Conservation (phyloP, 164 flowering plant genomes). For the Vitis vinifera region DNA sequence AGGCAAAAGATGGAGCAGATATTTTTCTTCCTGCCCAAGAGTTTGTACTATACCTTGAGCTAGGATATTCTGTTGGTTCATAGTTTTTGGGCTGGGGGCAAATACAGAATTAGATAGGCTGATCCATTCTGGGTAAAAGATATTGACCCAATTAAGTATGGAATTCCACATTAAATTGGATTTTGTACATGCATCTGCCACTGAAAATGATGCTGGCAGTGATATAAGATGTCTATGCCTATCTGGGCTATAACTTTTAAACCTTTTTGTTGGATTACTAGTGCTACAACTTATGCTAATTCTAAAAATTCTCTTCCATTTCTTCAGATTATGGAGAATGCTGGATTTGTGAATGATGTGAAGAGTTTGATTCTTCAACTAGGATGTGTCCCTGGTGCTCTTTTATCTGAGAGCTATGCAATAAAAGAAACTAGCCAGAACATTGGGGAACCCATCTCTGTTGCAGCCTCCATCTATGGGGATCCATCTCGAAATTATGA, state of each 20-base stretch:
- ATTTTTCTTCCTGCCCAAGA: too few species aligned
- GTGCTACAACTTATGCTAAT: neutral
- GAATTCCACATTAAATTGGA: too few species aligned
- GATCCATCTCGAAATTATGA: constrained; percentile 20
- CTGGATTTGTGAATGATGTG: constrained; percentile 64
- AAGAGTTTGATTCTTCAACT: constrained; percentile 63
- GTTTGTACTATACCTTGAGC: too few species aligned
- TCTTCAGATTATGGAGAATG: constrained; percentile 73
- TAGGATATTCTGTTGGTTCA: too few species aligned
- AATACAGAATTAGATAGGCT: too few species aligned
- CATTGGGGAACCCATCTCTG: constrained; percentile 22
- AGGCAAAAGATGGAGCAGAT: neutral
- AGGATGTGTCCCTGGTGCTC: constrained; percentile 56
- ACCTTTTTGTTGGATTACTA: neutral
- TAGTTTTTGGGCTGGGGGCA: too few species aligned
- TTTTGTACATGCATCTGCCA: too few species aligned
- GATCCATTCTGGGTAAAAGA: too few species aligned
- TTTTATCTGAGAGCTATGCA: constrained; percentile 39
- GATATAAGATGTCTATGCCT: neutral
- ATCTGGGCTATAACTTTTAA: neutral
- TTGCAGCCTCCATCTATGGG: constrained; percentile 20
- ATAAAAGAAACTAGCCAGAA: constrained; percentile 27
- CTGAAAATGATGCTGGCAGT: too few species aligned
- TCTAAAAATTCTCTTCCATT: neutral
- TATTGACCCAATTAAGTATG: too few species aligned